A percentile compares a stretch with the other conserved stretches of the same genome.
Evolutionary conservation across 495 filamentous ascomycete species (phyloP).

Genomic region (Umbilicaria muhlenbergii): DNA sequence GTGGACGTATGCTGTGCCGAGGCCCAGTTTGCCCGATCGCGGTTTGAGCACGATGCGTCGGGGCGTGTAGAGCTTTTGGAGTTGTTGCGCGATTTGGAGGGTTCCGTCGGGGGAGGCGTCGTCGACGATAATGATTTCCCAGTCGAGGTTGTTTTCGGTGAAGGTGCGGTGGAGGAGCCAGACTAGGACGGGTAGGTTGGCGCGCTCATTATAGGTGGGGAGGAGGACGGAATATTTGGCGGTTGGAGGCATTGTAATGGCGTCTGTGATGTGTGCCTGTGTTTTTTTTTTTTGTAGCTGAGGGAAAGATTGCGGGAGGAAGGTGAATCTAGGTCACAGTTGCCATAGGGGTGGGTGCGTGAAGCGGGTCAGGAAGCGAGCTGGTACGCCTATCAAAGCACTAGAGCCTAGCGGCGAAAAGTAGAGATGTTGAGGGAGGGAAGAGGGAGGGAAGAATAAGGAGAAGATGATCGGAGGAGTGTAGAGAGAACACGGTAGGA

Average conservation of each 20-base stretch:
- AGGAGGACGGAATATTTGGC: constrained; percentile 94
- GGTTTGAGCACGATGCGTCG: constrained; percentile 68
- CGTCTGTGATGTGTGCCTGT: too few species aligned
- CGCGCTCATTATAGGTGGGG: constrained; percentile 95
- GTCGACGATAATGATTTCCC: constrained; percentile 95
- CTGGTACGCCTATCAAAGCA: too few species aligned
- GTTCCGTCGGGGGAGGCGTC: constrained; percentile 96
- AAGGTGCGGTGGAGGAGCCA: constrained; percentile 89
- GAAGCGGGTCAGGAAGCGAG: too few species aligned
- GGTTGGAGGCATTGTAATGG: constrained; percentile 24
- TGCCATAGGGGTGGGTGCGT: too few species aligned
- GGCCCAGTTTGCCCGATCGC: constrained; percentile 84
- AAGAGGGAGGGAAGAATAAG: too few species aligned
- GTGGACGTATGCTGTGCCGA: constrained; percentile 95
- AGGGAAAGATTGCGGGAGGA: too few species aligned
- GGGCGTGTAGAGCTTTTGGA: constrained; percentile 63
- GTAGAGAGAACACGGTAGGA: too few species aligned
- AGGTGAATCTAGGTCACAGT: too few species aligned
- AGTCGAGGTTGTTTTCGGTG: constrained; percentile 79
- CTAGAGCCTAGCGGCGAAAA: too few species aligned
- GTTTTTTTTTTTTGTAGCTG: too few species aligned
- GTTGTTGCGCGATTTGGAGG: constrained; percentile 73
- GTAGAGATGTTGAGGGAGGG: too few species aligned
- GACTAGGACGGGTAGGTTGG: constrained; percentile 87
- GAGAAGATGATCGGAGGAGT: too few species aligned